These are phyloP conservation scores for Lactarius pseudohatsudake DNA, from an alignment of 768 basidiomycete genomes.

Conservation along the genomic window DNA sequence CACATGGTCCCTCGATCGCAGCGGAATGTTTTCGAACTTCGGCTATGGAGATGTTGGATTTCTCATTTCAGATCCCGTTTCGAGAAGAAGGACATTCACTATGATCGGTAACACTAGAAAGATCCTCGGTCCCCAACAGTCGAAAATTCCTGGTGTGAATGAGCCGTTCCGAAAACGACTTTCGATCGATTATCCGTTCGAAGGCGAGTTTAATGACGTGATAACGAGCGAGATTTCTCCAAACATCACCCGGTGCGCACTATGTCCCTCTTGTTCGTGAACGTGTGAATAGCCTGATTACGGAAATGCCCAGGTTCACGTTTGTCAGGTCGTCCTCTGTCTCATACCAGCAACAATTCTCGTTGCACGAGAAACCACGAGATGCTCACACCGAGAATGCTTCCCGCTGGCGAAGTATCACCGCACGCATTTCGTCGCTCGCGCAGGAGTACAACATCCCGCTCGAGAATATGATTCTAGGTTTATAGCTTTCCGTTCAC, in stretches of 20 bases:
- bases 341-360: slow-evolving; percentile 16
- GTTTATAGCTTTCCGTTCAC: neutral
- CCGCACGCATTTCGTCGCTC: neutral
- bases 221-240: slow-evolving; percentile 4
- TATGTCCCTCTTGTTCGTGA: neutral
- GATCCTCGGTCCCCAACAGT: slow-evolving; percentile 8
- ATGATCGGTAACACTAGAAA: slow-evolving; percentile 2
- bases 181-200: slow-evolving; percentile 9
- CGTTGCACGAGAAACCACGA: slow-evolving; percentile 16
- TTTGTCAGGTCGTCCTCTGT: slow-evolving; percentile 4
- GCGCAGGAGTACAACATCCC: slow-evolving; percentile 5
- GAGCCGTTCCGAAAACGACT: slow-evolving; percentile 10
- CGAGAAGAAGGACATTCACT: slow-evolving; percentile 11
- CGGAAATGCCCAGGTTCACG: slow-evolving; percentile 6
- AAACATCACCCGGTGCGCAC: slow-evolving; percentile 6
- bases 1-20: too few relatives aligned
- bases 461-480: slow-evolving; percentile 13
- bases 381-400: slow-evolving; percentile 3
- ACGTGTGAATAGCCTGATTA: neutral
- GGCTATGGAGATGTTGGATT: slow-evolving; percentile 18
- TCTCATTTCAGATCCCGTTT: slow-evolving; percentile 7
- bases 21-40: slow-evolving; percentile 17
- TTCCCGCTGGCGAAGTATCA: slow-evolving; percentile 15
- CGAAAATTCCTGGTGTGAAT: slow-evolving; percentile 10
- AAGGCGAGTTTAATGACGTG: slow-evolving; percentile 15